Percentiles rank a stretch among this genome's conserved stretches.
These are phyloP conservation scores for Thalassiosira delicatula DNA, from an alignment of 352 stramenopile genomes.

Conservation along the genomic window DNA sequence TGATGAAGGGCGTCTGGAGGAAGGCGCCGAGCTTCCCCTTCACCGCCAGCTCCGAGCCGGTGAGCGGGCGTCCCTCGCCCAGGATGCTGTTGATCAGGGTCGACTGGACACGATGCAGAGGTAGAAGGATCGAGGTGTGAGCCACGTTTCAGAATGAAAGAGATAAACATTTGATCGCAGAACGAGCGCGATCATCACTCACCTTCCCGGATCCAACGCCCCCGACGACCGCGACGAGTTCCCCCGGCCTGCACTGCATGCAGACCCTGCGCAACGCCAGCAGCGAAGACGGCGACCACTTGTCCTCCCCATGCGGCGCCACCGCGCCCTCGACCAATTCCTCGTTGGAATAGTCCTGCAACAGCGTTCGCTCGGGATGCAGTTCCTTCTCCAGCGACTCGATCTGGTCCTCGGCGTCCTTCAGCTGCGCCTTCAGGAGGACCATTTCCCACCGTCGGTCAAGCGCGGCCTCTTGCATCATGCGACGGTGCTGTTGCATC, in stretches of 20 bases:
- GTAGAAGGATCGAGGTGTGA: constrained; percentile 92
- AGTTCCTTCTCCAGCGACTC: constrained; percentile 49
- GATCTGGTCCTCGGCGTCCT: constrained; percentile 73
- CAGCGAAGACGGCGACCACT: constrained; percentile 51
- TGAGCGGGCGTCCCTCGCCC: constrained; percentile 89
- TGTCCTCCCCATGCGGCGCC: constrained; percentile 47
- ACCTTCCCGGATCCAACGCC: constrained; percentile 83
- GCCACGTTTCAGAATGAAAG: constrained; percentile 87
- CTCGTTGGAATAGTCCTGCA: constrained; percentile 7
- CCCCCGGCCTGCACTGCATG: constrained; percentile 84
- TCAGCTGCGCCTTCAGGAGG: constrained; percentile 73
- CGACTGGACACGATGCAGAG: constrained; percentile 93
- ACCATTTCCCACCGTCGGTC: constrained; percentile 74
- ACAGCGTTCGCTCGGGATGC: constrained; percentile 1
- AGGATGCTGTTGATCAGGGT: constrained; percentile 93
- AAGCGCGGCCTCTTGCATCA: constrained; percentile 44
- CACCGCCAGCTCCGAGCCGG: constrained; percentile 75
- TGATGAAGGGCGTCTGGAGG: constrained; percentile 85
- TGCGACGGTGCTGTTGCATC: constrained; percentile 44
- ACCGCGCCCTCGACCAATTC: background rate
- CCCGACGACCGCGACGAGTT: constrained; percentile 86
- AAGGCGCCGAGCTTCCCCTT: constrained; percentile 72
- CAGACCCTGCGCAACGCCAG: constrained; percentile 73
- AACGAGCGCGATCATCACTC: constrained; percentile 36
- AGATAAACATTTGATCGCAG: constrained; percentile 84